Percentiles rank a stretch among this genome's conserved stretches.
Evolutionary conservation across 2,329 filamentous ascomycete species (phyloP).

Genomic region (Colletotrichum nymphaeae): DNA sequence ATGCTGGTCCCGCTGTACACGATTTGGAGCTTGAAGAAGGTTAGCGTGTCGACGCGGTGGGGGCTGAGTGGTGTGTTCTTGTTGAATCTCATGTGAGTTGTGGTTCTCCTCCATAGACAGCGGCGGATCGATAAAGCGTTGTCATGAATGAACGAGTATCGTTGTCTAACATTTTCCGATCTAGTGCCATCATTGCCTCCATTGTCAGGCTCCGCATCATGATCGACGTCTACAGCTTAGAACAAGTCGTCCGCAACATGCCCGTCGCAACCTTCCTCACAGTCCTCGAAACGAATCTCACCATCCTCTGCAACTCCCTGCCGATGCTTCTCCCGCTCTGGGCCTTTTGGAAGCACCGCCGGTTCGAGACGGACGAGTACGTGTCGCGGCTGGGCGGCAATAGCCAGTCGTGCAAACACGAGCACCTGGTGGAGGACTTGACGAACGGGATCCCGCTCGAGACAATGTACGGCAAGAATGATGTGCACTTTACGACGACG

Average conservation of each 20-base stretch:
- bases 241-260: slow-evolving; percentile 40
- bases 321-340: slow-evolving; percentile 37
- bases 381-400: slow-evolving; percentile 12
- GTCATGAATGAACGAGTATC: background rate
- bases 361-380: slow-evolving; percentile 24
- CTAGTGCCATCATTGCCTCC: slow-evolving; percentile 40
- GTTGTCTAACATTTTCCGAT: background rate
- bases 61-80: slow-evolving; percentile 43
- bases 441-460: slow-evolving; percentile 24
- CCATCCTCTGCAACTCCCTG: slow-evolving; percentile 39
- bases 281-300: slow-evolving; percentile 38
- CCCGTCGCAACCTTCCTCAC: slow-evolving; percentile 41
- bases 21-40: slow-evolving; percentile 49
- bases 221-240: slow-evolving; percentile 39
- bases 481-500: slow-evolving; percentile 12
- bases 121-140: background rate
- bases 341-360: slow-evolving; percentile 20
- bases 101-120: background rate
- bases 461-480: slow-evolving; percentile 20
- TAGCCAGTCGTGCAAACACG: slow-evolving; percentile 17
- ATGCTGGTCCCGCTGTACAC: slow-evolving; percentile 50
- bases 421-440: slow-evolving; percentile 25
- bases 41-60: slow-evolving; percentile 40
- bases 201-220: slow-evolving; percentile 40
- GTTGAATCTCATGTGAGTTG: slow-evolving; percentile 42